Conservation (phyloP, 148 eudicot species). For the Nyssa sinensis region DNA sequence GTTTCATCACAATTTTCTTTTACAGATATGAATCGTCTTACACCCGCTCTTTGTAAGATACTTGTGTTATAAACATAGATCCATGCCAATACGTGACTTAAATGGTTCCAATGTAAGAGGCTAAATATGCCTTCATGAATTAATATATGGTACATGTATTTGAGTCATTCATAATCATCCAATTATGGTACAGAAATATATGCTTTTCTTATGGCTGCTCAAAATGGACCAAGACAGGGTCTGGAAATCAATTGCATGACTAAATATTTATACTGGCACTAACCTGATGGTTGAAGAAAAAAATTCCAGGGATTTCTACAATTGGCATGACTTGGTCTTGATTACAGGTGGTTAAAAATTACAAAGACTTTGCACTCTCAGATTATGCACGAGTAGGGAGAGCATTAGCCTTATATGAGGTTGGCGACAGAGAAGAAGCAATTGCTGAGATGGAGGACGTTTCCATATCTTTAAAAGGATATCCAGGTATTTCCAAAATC, state of each 20-base stretch:
- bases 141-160: background rate
- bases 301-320: background rate
- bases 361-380: slow-evolving; percentile 40
- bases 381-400: slow-evolving; percentile 42
- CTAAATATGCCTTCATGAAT: background rate
- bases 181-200: background rate
- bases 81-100: too few species aligned
- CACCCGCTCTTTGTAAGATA: background rate
- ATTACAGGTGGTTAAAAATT: slow-evolving; percentile 28
- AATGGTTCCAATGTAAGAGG: background rate
- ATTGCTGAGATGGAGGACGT: slow-evolving; percentile 42
- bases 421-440: slow-evolving; percentile 33
- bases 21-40: too few species aligned
- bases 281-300: background rate
- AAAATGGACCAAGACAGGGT: background rate
- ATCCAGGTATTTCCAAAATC: slow-evolving; percentile 25
- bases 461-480: slow-evolving; percentile 38
- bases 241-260: background rate
- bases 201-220: background rate
- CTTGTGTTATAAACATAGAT: background rate
- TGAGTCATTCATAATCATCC: background rate
- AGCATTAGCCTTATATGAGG: slow-evolving; percentile 42
- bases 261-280: background rate
- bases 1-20: background rate
- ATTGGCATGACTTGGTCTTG: background rate